These are phyloP conservation scores for Gautieria morchelliformis DNA, from an alignment of 768 basidiomycete genomes.

Conservation along the genomic window DNA sequence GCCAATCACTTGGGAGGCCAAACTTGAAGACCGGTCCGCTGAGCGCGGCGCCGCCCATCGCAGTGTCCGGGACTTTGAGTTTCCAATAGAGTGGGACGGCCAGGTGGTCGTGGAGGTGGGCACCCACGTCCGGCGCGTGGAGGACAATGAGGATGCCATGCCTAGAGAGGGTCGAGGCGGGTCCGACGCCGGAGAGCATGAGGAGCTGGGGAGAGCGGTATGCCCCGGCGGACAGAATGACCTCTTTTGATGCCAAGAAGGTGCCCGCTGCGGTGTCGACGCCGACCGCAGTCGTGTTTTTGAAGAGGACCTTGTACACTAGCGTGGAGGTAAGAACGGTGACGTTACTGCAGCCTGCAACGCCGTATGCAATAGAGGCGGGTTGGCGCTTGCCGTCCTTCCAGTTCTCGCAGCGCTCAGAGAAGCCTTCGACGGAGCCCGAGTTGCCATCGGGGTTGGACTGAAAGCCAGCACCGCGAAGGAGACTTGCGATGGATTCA, in stretches of 20 bases:
- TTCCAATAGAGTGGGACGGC: slow-evolving; percentile 10
- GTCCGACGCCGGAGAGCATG: slow-evolving; percentile 31
- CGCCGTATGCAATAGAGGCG: neutral
- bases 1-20: neutral
- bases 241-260: slow-evolving; percentile 8
- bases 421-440: neutral
- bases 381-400: neutral
- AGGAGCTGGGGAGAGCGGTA: slow-evolving; percentile 30
- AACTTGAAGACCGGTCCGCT: neutral
- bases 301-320: neutral
- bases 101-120: slow-evolving; percentile 26
- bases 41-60: slow-evolving; percentile 7
- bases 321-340: neutral
- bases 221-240: slow-evolving; percentile 14
- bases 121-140: slow-evolving; percentile 30
- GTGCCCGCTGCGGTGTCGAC: neutral
- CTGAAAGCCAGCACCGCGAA: neutral
- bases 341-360: neutral
- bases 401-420: neutral
- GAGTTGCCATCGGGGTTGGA: neutral
- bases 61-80: slow-evolving; percentile 10
- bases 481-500: neutral
- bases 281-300: neutral
- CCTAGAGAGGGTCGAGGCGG: slow-evolving; percentile 19
- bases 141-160: slow-evolving; percentile 21